Conservation (phyloP, 768 basidiomycete species). For the Trametes cubensis region DNA sequence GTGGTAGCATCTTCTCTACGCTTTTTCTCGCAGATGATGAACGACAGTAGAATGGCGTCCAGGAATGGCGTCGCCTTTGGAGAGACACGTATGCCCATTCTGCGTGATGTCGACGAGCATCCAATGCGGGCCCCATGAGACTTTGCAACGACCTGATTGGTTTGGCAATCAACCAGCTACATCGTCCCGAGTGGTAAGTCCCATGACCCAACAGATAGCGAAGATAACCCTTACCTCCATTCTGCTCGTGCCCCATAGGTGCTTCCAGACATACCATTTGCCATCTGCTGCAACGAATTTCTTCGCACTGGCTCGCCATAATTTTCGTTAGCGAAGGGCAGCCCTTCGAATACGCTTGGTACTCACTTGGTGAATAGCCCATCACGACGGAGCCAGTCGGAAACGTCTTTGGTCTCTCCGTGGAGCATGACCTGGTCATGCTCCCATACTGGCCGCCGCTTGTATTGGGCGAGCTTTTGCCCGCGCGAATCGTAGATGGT, state of each 20-base stretch:
- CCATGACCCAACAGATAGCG: neutral
- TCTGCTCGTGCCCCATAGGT: neutral
- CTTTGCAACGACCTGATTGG: neutral
- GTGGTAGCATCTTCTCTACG: neutral
- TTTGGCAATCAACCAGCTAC: neutral
- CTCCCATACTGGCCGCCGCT: neutral
- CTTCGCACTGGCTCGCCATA: neutral
- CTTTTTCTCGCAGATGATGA: constrained; percentile 6
- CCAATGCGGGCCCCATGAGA: neutral
- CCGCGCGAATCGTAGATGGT: neutral
- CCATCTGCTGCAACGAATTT: constrained; percentile 2
- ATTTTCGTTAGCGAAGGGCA: too few species aligned
- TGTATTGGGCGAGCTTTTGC: neutral
- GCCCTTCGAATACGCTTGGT: neutral
- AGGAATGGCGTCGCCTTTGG: neutral
- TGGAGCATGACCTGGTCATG: neutral
- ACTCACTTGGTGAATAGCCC: neutral
- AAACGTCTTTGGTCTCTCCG: neutral
- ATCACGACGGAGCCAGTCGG: neutral
- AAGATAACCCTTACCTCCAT: neutral
- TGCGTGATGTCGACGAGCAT: neutral
- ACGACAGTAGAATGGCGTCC: constrained; percentile 1
- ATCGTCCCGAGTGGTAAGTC: too few species aligned
- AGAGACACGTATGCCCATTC: neutral
- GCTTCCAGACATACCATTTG: constrained; percentile 4